Evolutionary conservation across 1,284 basidiomycete species (phyloP), one percentile per base, ranked within the genome.

Genomic region (Ceratobasidium sp.): DNA sequence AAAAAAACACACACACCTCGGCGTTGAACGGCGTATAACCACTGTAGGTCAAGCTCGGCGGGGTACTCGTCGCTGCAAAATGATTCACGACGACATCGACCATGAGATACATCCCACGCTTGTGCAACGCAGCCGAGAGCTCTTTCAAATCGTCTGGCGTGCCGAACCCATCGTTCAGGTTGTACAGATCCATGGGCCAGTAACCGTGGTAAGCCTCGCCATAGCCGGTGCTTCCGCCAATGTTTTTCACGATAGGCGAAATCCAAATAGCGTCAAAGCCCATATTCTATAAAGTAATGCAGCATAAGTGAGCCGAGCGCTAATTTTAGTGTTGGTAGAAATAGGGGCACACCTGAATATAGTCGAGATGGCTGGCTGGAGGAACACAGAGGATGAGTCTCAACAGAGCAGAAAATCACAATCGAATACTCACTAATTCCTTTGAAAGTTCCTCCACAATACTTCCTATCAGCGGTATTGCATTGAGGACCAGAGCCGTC

Each of bases 71-170:
- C 0, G 80, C 76, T 3, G 83, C 83, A 69, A 84, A 79, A 73
- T 85, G 83, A 72, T 84, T 85, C 23, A 81, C 80, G 41, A 83
- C 82, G 32, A 84, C 81, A 72, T 84, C 83, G 1, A 85, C 81
- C 83, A 85, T 84, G 55, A 85, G 77, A 73, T 81, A 83, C 83
- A 85, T 85, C 39, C 80, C 81, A 26, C 82, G 76, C 9, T 75
- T 73, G 64, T 85, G 84, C 18, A 85, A 74, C 6, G 82, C 83
- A 9, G 76, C 72, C 1, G 81, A 79, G 3, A 85, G 79, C 48
- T 79, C 80, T 43, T 79, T 77, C 61, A 85, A 78, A 72, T 84
- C 83, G 60, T 80, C 75, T 0, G 77, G 75, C 1, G 80, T 79
- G 1, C 84, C 84, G 72, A 84, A 85, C 60, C 81, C 77, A 5